These are phyloP conservation scores for Combretum micranthum DNA, from an alignment of 345 rosid genomes.

Conservation along the genomic window DNA sequence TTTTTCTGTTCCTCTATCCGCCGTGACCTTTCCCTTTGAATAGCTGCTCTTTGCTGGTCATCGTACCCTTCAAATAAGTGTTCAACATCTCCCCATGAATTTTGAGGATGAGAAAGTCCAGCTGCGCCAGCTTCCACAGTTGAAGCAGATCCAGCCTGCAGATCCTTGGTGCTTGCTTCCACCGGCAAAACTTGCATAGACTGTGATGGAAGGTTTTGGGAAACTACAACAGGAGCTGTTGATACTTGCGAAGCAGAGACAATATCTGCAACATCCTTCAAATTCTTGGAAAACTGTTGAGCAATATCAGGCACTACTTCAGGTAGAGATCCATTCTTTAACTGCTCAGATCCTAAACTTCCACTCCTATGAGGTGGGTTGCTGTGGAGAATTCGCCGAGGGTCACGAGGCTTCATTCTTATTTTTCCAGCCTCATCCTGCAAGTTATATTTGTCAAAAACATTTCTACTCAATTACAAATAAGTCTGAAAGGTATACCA, in stretches of 20 bases:
- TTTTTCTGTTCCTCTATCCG: slow-evolving; percentile 94
- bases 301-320: slow-evolving; percentile 49
- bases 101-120: slow-evolving; percentile 36
- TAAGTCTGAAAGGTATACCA: not conserved
- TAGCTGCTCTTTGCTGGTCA: slow-evolving; percentile 81
- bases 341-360: slow-evolving; percentile 40
- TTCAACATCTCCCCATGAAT: slow-evolving; percentile 83
- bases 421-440: slow-evolving; percentile 71
- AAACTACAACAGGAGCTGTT: slow-evolving; percentile 23
- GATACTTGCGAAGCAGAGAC: slow-evolving; percentile 51
- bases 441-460: slow-evolving; percentile 6
- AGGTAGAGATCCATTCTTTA: slow-evolving; percentile 32
- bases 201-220: slow-evolving; percentile 32
- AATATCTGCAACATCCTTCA: slow-evolving; percentile 54
- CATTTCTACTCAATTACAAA: not conserved
- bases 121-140: slow-evolving; percentile 28
- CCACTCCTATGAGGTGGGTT: slow-evolving; percentile 46
- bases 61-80: slow-evolving; percentile 88
- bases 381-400: slow-evolving; percentile 81
- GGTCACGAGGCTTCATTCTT: slow-evolving; percentile 97
- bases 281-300: slow-evolving; percentile 56
- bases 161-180: slow-evolving; percentile 29
- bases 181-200: slow-evolving; percentile 26
- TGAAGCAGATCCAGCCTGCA: slow-evolving; percentile 25
- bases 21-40: slow-evolving; percentile 86